Percentiles rank a stretch among this genome's conserved stretches.
phyloP scores from a whole-genome alignment of 805 yeast genomes.

The Cyberlindnera petersonii region DNA sequence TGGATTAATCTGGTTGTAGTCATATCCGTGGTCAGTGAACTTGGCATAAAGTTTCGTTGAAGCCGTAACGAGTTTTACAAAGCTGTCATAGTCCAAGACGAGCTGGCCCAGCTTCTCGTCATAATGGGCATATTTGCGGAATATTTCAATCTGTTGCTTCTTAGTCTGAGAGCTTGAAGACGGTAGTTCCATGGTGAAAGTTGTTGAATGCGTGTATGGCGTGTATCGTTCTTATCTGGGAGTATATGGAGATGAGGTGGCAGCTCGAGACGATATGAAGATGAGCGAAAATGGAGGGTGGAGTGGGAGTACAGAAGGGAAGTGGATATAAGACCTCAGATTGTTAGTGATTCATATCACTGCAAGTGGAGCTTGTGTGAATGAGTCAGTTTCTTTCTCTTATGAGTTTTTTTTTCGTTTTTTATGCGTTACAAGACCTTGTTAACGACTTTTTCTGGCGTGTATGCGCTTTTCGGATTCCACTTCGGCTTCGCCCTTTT shows the following conservation, averaged over 20 bases:
- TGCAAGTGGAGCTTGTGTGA: not conserved
- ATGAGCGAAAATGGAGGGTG: too few species aligned
- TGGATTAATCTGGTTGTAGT: slow-evolving; percentile 49
- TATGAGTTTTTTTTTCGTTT: too few species aligned
- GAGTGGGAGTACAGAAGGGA: not conserved
- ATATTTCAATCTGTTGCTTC: slow-evolving; percentile 39
- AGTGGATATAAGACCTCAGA: not conserved
- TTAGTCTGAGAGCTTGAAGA: slow-evolving; percentile 34
- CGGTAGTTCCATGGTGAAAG: slow-evolving; percentile 34
- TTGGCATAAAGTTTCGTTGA: slow-evolving; percentile 19
- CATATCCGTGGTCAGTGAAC: slow-evolving; percentile 28
- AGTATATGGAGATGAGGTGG: too few species aligned
- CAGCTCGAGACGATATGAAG: too few species aligned
- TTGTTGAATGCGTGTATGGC: not conserved
- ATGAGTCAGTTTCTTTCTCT: not conserved
- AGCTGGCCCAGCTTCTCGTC: slow-evolving; percentile 32
- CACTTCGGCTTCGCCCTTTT: slow-evolving; percentile 5
- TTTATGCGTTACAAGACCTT: too few species aligned
- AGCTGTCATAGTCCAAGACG: slow-evolving; percentile 33
- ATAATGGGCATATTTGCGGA: slow-evolving; percentile 38
- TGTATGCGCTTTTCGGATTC: slow-evolving; percentile 1
- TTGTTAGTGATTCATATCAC: slow-evolving; percentile 1
- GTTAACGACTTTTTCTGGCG: too few species aligned
- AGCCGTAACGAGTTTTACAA: slow-evolving; percentile 33
- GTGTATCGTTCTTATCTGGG: too few species aligned